Percentiles rank a stretch among this genome's conserved stretches.
phyloP scores from a whole-genome alignment of 176 grass and related monocot genomes.

The Bonia amplexicaulis region DNA sequence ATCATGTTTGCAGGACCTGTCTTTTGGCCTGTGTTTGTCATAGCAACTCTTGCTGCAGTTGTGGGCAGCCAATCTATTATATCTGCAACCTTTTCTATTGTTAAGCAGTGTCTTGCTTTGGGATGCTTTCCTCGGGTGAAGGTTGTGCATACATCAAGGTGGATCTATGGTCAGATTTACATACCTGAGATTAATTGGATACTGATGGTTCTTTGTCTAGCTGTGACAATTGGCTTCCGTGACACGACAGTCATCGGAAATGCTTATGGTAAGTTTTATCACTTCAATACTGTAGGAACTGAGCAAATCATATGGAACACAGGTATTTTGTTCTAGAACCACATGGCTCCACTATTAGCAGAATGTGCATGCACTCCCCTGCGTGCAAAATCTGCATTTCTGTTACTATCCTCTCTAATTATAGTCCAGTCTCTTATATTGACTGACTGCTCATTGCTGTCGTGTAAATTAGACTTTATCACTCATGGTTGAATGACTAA shows the following conservation, averaged over 20 bases:
- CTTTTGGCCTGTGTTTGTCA: constrained; percentile 75
- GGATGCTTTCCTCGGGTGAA: constrained; percentile 75
- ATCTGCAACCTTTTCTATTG: constrained; percentile 75
- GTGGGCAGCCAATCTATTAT: constrained; percentile 73
- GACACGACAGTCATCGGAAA: constrained; percentile 59
- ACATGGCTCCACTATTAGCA: neutral
- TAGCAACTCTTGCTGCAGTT: constrained; percentile 69
- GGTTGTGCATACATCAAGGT: constrained; percentile 78
- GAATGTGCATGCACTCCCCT: neutral
- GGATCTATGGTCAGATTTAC: constrained; percentile 76
- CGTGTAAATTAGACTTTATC: neutral
- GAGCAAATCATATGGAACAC: neutral
- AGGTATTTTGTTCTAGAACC: neutral
- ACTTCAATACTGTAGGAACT: constrained; percentile 8
- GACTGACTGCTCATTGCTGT: neutral
- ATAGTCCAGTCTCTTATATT: neutral
- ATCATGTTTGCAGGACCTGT: constrained; percentile 47
- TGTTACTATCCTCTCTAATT: neutral
- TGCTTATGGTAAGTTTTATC: constrained; percentile 68
- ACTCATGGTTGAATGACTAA: neutral
- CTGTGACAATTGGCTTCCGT: constrained; percentile 52
- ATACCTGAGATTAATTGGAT: constrained; percentile 90
- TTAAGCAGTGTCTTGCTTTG: constrained; percentile 70
- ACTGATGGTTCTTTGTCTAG: constrained; percentile 70
- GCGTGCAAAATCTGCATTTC: neutral